These are phyloP conservation scores for Globisporangium megalacanthum DNA, from an alignment of 352 stramenopile species.

Conservation along the genomic window DNA sequence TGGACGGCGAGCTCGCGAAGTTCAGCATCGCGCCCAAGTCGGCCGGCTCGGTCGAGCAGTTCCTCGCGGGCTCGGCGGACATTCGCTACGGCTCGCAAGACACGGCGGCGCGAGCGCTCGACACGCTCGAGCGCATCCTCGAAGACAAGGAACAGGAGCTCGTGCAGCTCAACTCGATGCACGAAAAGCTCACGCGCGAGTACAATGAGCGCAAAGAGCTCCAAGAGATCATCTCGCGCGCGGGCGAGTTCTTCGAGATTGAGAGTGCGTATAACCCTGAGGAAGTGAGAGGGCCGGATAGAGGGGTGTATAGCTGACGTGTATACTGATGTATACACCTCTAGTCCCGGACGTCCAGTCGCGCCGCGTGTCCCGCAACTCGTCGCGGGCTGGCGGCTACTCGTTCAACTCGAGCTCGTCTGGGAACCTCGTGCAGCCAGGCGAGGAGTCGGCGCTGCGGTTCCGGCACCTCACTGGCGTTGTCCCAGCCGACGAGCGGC, in stretches of 20 bases:
- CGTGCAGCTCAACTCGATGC: conserved; percentile 96
- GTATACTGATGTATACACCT: conserved; percentile 4
- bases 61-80: conserved; percentile 64
- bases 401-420: conserved; percentile 33
- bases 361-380: conserved; percentile 47
- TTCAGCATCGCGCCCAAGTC: conserved; percentile 87
- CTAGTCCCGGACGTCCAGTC: conserved; percentile 49
- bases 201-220: conserved; percentile 95
- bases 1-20: conserved; percentile 92
- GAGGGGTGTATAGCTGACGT: background rate
- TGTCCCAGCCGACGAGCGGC: conserved; percentile 89
- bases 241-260: conserved; percentile 85
- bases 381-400: conserved; percentile 49
- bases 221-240: conserved; percentile 75
- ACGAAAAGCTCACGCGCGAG: conserved; percentile 96
- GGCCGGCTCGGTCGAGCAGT: conserved; percentile 67
- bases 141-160: conserved; percentile 96
- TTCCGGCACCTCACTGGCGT: conserved; percentile 95
- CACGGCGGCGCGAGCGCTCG: conserved; percentile 83
- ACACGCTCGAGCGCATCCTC: conserved; percentile 94
- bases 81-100: conserved; percentile 79
- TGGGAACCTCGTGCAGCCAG: conserved; percentile 6
- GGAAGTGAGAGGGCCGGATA: background rate
- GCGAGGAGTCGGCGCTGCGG: conserved; percentile 58
- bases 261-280: conserved; percentile 32